Evolutionary conservation across 2,329 filamentous ascomycete species (phyloP).

Genomic region (Incumbomyces delicatus): DNA sequence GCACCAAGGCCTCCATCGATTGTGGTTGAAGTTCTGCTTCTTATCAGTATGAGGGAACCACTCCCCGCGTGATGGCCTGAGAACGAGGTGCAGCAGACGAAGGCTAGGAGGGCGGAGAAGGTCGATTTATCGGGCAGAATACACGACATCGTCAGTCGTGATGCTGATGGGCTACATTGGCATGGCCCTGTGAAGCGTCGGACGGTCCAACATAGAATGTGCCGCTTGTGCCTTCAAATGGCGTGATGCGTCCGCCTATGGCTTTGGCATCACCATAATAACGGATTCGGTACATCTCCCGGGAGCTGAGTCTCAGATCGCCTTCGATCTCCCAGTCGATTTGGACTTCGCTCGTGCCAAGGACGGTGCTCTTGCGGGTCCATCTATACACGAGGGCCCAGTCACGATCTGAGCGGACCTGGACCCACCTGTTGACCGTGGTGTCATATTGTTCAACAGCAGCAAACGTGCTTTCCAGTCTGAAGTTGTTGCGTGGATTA

Average conservation of each 20-base stretch:
- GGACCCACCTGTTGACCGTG: constrained; percentile 47
- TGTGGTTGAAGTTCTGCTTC: too few species aligned
- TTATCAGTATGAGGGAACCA: too few species aligned
- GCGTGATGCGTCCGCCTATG: constrained; percentile 48
- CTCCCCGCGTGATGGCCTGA: too few species aligned
- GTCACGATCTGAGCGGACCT: constrained; percentile 63
- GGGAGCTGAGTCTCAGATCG: constrained; percentile 38
- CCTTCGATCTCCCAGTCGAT: constrained; percentile 69
- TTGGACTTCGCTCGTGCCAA: constrained; percentile 68
- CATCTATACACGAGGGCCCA: constrained; percentile 78
- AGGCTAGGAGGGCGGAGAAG: too few species aligned
- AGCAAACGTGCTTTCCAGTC: constrained; percentile 66
- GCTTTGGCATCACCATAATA: constrained; percentile 81
- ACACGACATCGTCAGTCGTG: too few species aligned
- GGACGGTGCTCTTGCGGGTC: constrained; percentile 58
- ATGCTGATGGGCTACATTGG: too few species aligned
- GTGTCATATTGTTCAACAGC: constrained; percentile 56
- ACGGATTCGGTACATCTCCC: constrained; percentile 57
- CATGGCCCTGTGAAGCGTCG: too few species aligned
- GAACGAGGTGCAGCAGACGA: too few species aligned
- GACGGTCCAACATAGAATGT: constrained; percentile 27
- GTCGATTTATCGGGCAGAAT: too few species aligned
- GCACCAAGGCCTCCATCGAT: too few species aligned
- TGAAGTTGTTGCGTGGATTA: constrained; percentile 81
- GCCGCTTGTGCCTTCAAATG: constrained; percentile 60